Percentiles rank a stretch among this genome's conserved stretches.
Evolutionary conservation across 495 filamentous ascomycete species (phyloP).

Genomic region (Hyaloscypha variabilis): DNA sequence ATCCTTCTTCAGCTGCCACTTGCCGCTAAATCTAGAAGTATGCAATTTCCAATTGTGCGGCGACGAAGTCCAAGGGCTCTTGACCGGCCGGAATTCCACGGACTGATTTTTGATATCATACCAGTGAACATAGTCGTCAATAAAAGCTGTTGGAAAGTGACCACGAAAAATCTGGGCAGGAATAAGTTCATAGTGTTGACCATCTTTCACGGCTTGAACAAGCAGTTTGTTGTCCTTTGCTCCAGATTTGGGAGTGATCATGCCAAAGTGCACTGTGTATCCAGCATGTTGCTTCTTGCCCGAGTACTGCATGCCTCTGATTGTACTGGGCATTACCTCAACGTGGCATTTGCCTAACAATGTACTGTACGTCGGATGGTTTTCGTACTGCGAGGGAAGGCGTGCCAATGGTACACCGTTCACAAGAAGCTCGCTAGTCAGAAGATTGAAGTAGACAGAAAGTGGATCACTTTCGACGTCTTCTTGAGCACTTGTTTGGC

Average conservation of each 20-base stretch:
- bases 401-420: slow-evolving; percentile 47
- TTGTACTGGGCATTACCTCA: slow-evolving; percentile 29
- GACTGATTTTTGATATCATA: slow-evolving; percentile 35
- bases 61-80: slow-evolving; percentile 38
- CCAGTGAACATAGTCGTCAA: slow-evolving; percentile 55
- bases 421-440: slow-evolving; percentile 51
- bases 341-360: slow-evolving; percentile 41
- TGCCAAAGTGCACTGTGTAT: slow-evolving; percentile 15
- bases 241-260: not conserved
- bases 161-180: slow-evolving; percentile 38
- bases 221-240: slow-evolving; percentile 16
- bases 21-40: not conserved
- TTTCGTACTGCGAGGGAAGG: slow-evolving; percentile 38
- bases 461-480: not conserved
- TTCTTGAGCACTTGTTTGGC: not conserved
- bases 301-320: slow-evolving; percentile 33
- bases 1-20: not conserved
- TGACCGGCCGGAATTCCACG: slow-evolving; percentile 49
- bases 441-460: slow-evolving; percentile 47
- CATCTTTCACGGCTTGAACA: slow-evolving; percentile 14
- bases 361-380: slow-evolving; percentile 35
- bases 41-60: not conserved
- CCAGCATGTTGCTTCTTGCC: slow-evolving; percentile 10
- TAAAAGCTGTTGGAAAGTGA: slow-evolving; percentile 47
- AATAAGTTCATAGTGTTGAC: slow-evolving; percentile 40